Evolutionary conservation across 768 basidiomycete species (phyloP), one percentile per base, ranked within the genome.

Genomic region (Suillus decipiens): DNA sequence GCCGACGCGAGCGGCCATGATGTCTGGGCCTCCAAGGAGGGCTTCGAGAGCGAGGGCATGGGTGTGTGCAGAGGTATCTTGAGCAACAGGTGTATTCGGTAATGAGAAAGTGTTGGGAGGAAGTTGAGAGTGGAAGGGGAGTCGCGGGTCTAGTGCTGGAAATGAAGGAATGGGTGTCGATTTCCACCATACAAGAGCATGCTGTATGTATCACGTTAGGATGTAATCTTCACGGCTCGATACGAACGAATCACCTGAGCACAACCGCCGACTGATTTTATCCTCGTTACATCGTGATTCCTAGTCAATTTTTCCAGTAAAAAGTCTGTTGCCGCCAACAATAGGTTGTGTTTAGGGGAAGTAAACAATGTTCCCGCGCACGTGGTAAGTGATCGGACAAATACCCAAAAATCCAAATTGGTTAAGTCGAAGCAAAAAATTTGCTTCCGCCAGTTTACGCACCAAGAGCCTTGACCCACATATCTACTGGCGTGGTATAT

Each of bases 401-500:
- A 68, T 71, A 71, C 65, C 66, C 66, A 67, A 70, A 75, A 69
- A 60, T 57, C 73, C 69, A 72, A 76, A 76, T 75, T 76, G 70
- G 75, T 76, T 65, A 65, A 68, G 61, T 41, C 63, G 74, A 72
- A 70, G 69, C 67, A 75, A 80, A 81, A 85, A 81, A 79, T 80
- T 86, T 86, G 86, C 77, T 88, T 86, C 85, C 86, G 86, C 77
- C 64, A 39, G 47, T 50, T 64, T 61, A 78, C 88, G 76, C 74
- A 92, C 93, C 93, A 57, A 95, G 83, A 17, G 83, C 89, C 73
- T 91, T 92, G 61, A 93, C 86, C 92, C 92, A 94, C 90, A 94
- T 92, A 70, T 95, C 92, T 53, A 95, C 84, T 1, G 93, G 92
- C 8, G 92, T 93, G 43, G 90, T 93, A 72, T 90, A 93, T 28